These are phyloP conservation scores for Dalbergia cultrata DNA, from an alignment of 306 rosid genomes.

Conservation along the genomic window DNA sequence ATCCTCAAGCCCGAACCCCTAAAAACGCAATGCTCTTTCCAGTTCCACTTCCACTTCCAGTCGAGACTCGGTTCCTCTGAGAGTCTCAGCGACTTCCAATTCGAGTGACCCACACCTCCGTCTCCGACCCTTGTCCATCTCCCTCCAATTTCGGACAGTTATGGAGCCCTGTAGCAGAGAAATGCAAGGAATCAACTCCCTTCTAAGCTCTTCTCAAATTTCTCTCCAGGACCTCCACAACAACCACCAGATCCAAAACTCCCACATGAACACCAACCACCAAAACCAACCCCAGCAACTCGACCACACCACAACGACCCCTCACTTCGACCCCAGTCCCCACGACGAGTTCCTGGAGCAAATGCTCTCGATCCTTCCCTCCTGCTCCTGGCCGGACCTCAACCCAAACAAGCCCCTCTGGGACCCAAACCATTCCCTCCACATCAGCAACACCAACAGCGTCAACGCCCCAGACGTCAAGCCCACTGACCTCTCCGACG, in stretches of 20 bases:
- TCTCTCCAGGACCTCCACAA: conserved; percentile 59
- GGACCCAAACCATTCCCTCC: conserved; percentile 53
- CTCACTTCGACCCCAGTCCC: conserved; percentile 60
- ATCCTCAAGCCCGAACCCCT: neutral
- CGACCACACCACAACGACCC: conserved; percentile 42
- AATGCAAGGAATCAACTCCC: conserved; percentile 73
- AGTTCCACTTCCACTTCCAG: neutral
- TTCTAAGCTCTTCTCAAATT: neutral
- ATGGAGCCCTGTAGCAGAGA: conserved; percentile 78
- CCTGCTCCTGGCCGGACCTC: conserved; percentile 73
- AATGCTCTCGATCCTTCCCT: conserved; percentile 73
- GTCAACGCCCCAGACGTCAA: conserved; percentile 13
- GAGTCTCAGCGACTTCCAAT: neutral
- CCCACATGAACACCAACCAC: conserved; percentile 51
- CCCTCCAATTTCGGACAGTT: neutral
- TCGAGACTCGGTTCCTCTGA: neutral
- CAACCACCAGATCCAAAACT: neutral
- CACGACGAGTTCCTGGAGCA: conserved; percentile 93
- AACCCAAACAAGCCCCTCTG: conserved; percentile 55
- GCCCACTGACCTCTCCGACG: conserved; percentile 45
- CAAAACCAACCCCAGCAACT: conserved; percentile 27
- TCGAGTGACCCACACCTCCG: neutral
- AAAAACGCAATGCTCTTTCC: conserved; percentile 29
- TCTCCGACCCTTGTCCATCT: too few species aligned
- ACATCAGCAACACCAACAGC: neutral